phyloP scores from a whole-genome alignment of 208 protist genomes.

The Crithidia thermophila region DNA sequence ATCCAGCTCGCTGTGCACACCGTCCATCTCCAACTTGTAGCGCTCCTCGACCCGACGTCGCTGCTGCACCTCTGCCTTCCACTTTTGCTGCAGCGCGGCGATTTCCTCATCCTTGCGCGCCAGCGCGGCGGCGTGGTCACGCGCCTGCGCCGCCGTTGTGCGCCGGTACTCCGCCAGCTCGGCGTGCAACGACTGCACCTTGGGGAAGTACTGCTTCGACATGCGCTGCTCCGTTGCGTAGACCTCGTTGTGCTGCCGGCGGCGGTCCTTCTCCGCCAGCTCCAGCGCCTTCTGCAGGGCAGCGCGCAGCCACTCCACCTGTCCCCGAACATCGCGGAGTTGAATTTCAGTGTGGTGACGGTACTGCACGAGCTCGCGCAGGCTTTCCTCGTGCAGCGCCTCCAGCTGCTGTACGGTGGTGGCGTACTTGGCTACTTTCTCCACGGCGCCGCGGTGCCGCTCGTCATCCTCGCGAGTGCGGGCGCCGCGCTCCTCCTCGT shows the following conservation, averaged over 20 bases:
- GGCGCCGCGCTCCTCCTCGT: conserved; percentile 63
- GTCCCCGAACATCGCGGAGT: conserved; percentile 39
- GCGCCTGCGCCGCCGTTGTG: conserved; percentile 2
- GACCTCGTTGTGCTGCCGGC: conserved; percentile 36
- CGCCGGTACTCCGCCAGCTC: conserved; percentile 33
- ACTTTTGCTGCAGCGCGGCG: conserved; percentile 22
- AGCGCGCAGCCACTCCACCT: conserved; percentile 51
- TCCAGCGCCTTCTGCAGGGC: conserved; percentile 36
- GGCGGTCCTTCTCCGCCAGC: conserved; percentile 40
- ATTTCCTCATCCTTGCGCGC: conserved; percentile 23
- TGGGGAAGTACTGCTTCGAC: conserved; percentile 32
- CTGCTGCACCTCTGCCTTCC: conserved; percentile 29
- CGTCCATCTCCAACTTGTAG: conserved; percentile 60
- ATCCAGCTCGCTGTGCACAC: conserved; percentile 76
- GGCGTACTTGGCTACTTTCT: conserved; percentile 29
- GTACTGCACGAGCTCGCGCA: conserved; percentile 60
- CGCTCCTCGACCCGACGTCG: conserved; percentile 49
- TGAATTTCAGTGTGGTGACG: conserved; percentile 53
- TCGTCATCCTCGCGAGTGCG: conserved; percentile 38
- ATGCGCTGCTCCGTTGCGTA: conserved; percentile 29
- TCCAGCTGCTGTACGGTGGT: conserved; percentile 55
- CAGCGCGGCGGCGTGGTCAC: conserved; percentile 16
- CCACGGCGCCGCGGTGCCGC: conserved; percentile 32
- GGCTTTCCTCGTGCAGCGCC: conserved; percentile 48
- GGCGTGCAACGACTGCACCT: conserved; percentile 39